These are phyloP conservation scores for Grosmannia serpens DNA, from an alignment of 2,329 filamentous ascomycete species.

Conservation along the genomic window DNA sequence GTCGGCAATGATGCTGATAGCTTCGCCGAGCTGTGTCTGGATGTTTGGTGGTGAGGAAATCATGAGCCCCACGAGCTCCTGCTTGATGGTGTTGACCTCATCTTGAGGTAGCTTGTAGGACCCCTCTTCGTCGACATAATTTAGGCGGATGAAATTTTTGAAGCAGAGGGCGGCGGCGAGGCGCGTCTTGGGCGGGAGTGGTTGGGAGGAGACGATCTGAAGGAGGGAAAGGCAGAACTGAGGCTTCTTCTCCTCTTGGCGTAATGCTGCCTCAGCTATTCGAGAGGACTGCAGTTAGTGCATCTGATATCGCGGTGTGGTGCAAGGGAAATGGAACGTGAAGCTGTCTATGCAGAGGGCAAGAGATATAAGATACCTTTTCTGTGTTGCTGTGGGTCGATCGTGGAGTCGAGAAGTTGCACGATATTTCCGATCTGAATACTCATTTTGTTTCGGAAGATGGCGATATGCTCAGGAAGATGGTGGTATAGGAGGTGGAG, in stretches of 20 bases:
- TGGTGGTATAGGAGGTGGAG: not conserved
- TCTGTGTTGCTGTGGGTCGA: constrained; percentile 78
- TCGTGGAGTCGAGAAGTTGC: constrained; percentile 78
- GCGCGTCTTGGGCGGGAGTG: constrained; percentile 64
- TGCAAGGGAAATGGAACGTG: not conserved
- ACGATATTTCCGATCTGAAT: constrained; percentile 52
- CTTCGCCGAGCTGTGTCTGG: constrained; percentile 89
- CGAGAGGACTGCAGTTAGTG: not conserved
- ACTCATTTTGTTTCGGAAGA: constrained; percentile 33
- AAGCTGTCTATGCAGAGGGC: not conserved
- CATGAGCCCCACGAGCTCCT: constrained; percentile 92
- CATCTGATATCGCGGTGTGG: not conserved
- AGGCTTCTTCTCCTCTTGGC: constrained; percentile 67
- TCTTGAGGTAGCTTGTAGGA: constrained; percentile 75
- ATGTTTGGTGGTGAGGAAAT: constrained; percentile 78
- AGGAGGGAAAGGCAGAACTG: constrained; percentile 82
- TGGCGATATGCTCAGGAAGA: not conserved
- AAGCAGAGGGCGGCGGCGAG: constrained; percentile 87
- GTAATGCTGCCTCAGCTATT: constrained; percentile 70
- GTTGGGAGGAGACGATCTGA: constrained; percentile 72
- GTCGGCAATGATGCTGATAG: constrained; percentile 93
- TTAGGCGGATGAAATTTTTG: constrained; percentile 94
- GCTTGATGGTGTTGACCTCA: constrained; percentile 86
- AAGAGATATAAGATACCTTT: constrained; percentile 73
- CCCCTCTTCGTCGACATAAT: constrained; percentile 92